Evolutionary conservation across 176 grass and related monocot species (phyloP), one percentile per base, ranked within the genome.

Genomic region (Ensete ventricosum): DNA sequence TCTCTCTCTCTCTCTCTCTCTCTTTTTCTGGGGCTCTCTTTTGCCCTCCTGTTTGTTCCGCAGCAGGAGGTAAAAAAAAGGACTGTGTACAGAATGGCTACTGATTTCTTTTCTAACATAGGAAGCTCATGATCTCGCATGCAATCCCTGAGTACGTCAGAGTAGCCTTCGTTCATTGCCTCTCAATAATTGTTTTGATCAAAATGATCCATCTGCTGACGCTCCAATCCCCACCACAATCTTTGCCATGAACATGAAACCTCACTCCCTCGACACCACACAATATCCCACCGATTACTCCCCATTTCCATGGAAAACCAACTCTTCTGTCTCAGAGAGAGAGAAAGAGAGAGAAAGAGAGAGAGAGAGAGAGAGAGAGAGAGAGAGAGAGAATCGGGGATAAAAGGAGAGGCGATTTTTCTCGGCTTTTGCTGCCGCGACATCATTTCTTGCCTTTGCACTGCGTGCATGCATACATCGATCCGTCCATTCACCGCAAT

Each of bases 11-110:
- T n/a, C 76, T 27, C 64, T 70, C 29, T 17, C 14, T 72, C 24
- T 83, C 78, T 72, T 48, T 85, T 49, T 79, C 71, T 75, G 62
- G 21, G 11, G 10, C 76, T 27, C 64, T 70, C 29, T 17, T 50
- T 70, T 50, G 26, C 67, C 43, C 1, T 50, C 24, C 6, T 9
- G 34, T n/a, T 14, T 22, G 63, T 22, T 29, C 25, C 25, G 63
- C 9, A 11, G 22, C 54, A 57, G 12, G 17, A 17, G 54, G 54
- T 14, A 57, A 17, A 25, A 65, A 65, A 65, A 27, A 26, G 63
- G 9, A 65, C 63, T 22, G 62, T 11, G 23, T 11, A 11, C 63
- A 29, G 63, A 22, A 25, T 65, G 62, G 22, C 21, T 65, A 65
- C 62, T 65, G 62, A 65, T 11, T 11, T 20, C n/a, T 23, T 65